Evolutionary conservation across 2,329 filamentous ascomycete genomes (phyloP).

Genomic region (Ceratocystiopsis sp.): DNA sequence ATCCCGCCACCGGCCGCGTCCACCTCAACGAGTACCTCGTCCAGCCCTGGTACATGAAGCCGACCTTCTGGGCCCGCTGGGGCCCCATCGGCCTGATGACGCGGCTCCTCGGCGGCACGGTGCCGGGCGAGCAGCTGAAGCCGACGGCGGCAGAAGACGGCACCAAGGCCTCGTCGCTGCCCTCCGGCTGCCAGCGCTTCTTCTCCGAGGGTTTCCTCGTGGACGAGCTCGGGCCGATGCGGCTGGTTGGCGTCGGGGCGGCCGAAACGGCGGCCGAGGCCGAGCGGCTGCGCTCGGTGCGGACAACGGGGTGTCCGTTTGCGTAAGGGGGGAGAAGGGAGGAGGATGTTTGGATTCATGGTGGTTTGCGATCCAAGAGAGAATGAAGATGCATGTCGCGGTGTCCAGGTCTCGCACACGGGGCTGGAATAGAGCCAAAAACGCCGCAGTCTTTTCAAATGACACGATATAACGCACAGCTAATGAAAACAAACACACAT

Average conservation of each 20-base stretch:
- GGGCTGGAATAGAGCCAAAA: too few relatives aligned
- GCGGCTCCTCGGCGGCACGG: constrained; percentile 23
- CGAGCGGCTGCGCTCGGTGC: constrained; percentile 18
- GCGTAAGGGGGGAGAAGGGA: not conserved
- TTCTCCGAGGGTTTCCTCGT: constrained; percentile 34
- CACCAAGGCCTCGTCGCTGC: constrained; percentile 15
- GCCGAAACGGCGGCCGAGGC: constrained; percentile 27
- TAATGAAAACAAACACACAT: not conserved
- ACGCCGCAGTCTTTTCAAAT: too few relatives aligned
- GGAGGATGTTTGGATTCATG: too few relatives aligned
- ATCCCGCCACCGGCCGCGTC: constrained; percentile 36
- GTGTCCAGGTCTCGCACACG: too few relatives aligned
- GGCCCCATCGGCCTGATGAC: constrained; percentile 35
- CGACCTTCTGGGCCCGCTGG: constrained; percentile 45
- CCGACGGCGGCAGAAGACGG: constrained; percentile 8
- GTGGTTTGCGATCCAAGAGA: too few relatives aligned
- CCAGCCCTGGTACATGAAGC: constrained; percentile 47
- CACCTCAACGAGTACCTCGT: constrained; percentile 35
- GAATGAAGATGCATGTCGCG: too few relatives aligned
- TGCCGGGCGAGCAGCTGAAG: constrained; percentile 17
- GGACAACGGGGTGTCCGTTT: constrained; percentile 32
- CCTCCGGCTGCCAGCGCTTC: constrained; percentile 24
- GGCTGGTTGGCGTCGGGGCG: constrained; percentile 33
- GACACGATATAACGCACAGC: too few relatives aligned
- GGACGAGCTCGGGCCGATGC: constrained; percentile 44